These are phyloP conservation scores for Liquidambar formosana DNA, from an alignment of 164 flowering plant species.

Conservation along the genomic window DNA sequence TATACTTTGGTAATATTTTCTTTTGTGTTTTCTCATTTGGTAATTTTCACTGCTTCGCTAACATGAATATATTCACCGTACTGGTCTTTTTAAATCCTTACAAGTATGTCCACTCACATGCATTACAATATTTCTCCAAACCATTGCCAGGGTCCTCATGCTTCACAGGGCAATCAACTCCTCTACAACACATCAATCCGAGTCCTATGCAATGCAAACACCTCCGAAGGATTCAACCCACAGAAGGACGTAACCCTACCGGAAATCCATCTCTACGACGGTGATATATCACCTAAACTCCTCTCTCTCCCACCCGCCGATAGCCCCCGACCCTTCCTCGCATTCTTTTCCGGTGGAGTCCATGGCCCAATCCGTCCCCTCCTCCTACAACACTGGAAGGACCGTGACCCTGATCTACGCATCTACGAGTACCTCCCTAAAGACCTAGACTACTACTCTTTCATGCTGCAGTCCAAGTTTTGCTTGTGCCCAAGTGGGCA, in stretches of 20 bases:
- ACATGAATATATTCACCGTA: no score
- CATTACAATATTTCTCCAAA: not conserved
- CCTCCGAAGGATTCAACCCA: constrained; percentile 80
- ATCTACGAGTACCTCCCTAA: constrained; percentile 64
- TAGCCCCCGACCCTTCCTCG: constrained; percentile 44
- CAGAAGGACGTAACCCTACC: constrained; percentile 70
- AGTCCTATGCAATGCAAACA: constrained; percentile 82
- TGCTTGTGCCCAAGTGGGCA: constrained; percentile 86
- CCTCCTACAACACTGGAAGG: constrained; percentile 67
- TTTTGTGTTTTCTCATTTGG: no score
- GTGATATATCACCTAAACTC: constrained; percentile 40
- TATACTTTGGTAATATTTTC: no score
- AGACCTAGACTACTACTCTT: constrained; percentile 44
- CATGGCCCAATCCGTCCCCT: constrained; percentile 66
- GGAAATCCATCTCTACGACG: constrained; percentile 50
- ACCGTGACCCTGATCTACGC: constrained; percentile 43
- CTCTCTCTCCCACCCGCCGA: constrained; percentile 29
- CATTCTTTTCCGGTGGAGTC: constrained; percentile 78
- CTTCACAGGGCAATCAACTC: constrained; percentile 40
- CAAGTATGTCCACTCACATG: no score
- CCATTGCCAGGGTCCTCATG: constrained; percentile 55
- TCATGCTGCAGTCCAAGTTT: constrained; percentile 57
- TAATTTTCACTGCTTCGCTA: no score
- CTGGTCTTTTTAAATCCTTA: no score
- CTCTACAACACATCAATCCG: constrained; percentile 71